These are phyloP conservation scores for Lasiodiplodia sp. DNA, from an alignment of 2,329 filamentous ascomycete genomes.

Conservation along the genomic window DNA sequence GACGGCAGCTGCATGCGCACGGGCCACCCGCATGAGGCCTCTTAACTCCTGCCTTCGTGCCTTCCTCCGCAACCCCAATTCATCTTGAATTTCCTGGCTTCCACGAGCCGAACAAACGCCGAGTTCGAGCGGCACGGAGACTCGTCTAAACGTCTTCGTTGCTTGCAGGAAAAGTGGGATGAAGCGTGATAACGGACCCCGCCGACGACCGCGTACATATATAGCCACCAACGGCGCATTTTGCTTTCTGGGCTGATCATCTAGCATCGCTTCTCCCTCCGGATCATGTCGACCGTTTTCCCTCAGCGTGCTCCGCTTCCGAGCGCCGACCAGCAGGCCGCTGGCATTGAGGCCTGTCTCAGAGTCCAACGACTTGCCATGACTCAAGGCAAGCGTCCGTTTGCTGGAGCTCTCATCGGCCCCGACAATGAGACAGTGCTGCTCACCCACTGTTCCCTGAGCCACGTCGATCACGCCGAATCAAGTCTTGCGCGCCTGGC, in stretches of 20 bases:
- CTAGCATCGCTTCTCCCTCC: too few species aligned
- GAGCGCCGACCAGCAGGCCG: not conserved
- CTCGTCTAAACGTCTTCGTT: not conserved
- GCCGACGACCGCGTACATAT: constrained; percentile 1
- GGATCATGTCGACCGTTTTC: constrained; percentile 9
- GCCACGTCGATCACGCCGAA: constrained; percentile 63
- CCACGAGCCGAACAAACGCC: too few species aligned
- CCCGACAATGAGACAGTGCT: constrained; percentile 60
- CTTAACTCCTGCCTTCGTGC: not conserved
- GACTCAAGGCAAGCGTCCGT: constrained; percentile 57
- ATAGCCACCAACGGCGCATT: not conserved
- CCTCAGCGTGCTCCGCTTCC: constrained; percentile 9
- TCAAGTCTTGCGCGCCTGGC: constrained; percentile 58
- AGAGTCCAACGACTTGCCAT: constrained; percentile 54
- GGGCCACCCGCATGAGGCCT: not conserved
- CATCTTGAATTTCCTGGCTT: not conserved
- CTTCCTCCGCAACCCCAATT: not conserved
- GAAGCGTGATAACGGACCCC: constrained; percentile 14
- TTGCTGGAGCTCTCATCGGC: constrained; percentile 57
- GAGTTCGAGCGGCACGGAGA: too few species aligned
- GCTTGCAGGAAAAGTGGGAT: constrained; percentile 12
- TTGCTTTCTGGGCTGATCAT: not conserved
- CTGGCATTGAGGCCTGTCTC: constrained; percentile 48
- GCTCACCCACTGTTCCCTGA: constrained; percentile 58
- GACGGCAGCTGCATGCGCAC: constrained; percentile 3